Base-by-base conservation (phyloP, 768 basidiomycete species). In the Pilatotrama ljubarskyi region DNA sequence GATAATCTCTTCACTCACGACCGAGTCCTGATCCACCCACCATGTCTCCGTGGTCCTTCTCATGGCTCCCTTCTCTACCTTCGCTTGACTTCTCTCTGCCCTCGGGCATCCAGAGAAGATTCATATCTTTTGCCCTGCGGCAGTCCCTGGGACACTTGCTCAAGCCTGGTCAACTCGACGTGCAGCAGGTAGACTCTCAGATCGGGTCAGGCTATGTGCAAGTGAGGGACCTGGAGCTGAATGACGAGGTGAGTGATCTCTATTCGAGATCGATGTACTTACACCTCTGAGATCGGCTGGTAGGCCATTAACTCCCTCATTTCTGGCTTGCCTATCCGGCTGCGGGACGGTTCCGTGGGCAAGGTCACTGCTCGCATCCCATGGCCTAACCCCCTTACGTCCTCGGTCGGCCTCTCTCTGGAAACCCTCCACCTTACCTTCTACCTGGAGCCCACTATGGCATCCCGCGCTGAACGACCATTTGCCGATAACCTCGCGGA, bases 191-290 rank as follows among this genome's bases (percentile, higher is more conserved):
- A 66, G 93, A 96, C 67, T 90, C 93, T 26, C 93, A 96, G 74
- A 88, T 98, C 67, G 90, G 92, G n/a, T 89, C 88, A 41, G 95
- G 95, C 17, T 88, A 83, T 70, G 85, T 97, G 4, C 91, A 94
- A 73, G 82, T 98, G 37, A 87, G 87, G 63, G 86, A 93, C 68
- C 77, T 97, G 55, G 85, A 94, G 70, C 75, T 98, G 50, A 84
- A 93, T 71, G 80, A 81, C 50, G 78, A 85, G 72, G 95, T 90
- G 68, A 67, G 87, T 80, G 38, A 51, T 32, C 43, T 51, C 59
- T 25, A 62, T 55, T 37, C 47, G 49, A 18, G 44, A 50, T 50
- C 36, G 69, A 49, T 68, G 56, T 51, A 69, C 62, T 51, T 5
- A 25, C 5, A 22, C 44, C 61, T 49, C 44, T 49, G 49, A 43